A percentile compares a stretch with the other conserved stretches of the same genome.
These are phyloP conservation scores for Monosporascus sp. DNA, from an alignment of 2,329 filamentous ascomycete genomes.

Conservation along the genomic window DNA sequence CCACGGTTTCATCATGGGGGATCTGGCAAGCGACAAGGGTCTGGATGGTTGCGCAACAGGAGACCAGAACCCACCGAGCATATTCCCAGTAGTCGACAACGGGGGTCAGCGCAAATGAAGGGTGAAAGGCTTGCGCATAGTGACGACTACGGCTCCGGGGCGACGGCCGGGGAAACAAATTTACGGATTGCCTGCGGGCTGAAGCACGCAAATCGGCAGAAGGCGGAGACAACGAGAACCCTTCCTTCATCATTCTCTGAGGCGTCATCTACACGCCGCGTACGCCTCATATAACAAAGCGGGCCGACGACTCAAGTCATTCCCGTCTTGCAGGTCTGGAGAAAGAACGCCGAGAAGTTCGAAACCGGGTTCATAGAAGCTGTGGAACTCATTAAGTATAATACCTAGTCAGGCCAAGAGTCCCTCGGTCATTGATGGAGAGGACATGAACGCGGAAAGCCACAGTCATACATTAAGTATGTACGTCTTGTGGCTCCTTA, in stretches of 20 bases:
- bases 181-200: background rate
- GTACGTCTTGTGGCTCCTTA: background rate
- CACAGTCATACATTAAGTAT: background rate
- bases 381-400: no score
- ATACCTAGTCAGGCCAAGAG: no score
- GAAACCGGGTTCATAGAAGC: background rate
- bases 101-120: background rate
- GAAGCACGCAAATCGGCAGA: background rate
- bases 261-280: background rate
- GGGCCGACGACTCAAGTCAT: background rate
- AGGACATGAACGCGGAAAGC: background rate
- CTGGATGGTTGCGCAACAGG: conserved; percentile 17
- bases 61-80: conserved; percentile 9
- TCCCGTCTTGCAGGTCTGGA: background rate
- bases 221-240: background rate
- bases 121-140: background rate
- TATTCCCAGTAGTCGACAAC: background rate
- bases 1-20: conserved; percentile 27
- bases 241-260: background rate
- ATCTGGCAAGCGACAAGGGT: conserved; percentile 18
- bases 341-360: background rate
- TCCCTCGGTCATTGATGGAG: background rate
- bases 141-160: background rate
- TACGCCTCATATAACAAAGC: no score
- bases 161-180: background rate